A percentile compares a stretch with the other conserved stretches of the same genome.
Evolutionary conservation across 129 eudicot genomes (phyloP).

Genomic region (Centrapalus pauciflorus): DNA sequence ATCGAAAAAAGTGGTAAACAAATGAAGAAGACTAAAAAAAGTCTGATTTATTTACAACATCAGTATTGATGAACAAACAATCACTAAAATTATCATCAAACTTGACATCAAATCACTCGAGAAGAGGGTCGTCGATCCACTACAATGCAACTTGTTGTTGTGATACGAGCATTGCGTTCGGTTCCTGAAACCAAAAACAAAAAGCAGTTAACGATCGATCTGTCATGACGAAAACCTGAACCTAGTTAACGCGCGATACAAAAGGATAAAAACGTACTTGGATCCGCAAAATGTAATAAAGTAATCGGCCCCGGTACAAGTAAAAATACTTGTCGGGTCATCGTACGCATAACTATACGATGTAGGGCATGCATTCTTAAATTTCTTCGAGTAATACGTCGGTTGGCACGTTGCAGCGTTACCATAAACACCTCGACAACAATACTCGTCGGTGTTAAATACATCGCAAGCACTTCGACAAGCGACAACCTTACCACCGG

Average conservation of each 20-base stretch:
- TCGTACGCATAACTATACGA: slow-evolving; percentile 69
- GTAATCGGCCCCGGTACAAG: slow-evolving; percentile 51
- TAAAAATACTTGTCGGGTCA: slow-evolving; percentile 61
- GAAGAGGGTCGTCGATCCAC: slow-evolving; percentile 29
- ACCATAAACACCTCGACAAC: slow-evolving; percentile 55
- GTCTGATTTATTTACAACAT: neutral
- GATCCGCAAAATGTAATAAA: slow-evolving; percentile 49
- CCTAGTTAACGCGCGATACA: neutral
- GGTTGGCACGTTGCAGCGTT: slow-evolving; percentile 50
- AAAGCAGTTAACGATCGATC: neutral
- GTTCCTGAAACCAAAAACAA: slow-evolving; percentile 23
- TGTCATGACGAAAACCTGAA: neutral
- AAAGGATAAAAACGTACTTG: slow-evolving; percentile 25
- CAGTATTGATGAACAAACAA: neutral
- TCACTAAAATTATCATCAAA: slow-evolving; percentile 9
- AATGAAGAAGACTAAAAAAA: neutral
- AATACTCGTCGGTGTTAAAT: slow-evolving; percentile 57
- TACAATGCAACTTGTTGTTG: slow-evolving; percentile 42
- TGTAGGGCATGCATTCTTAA: slow-evolving; percentile 55
- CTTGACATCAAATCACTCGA: slow-evolving; percentile 4
- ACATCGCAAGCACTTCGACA: slow-evolving; percentile 77
- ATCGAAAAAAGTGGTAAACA: neutral
- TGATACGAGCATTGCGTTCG: slow-evolving; percentile 52
- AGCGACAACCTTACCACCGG: slow-evolving; percentile 33
- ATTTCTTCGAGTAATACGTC: slow-evolving; percentile 49